Evolutionary conservation across 1,284 basidiomycete genomes (phyloP).

Genomic region (Trametes versicolor): DNA sequence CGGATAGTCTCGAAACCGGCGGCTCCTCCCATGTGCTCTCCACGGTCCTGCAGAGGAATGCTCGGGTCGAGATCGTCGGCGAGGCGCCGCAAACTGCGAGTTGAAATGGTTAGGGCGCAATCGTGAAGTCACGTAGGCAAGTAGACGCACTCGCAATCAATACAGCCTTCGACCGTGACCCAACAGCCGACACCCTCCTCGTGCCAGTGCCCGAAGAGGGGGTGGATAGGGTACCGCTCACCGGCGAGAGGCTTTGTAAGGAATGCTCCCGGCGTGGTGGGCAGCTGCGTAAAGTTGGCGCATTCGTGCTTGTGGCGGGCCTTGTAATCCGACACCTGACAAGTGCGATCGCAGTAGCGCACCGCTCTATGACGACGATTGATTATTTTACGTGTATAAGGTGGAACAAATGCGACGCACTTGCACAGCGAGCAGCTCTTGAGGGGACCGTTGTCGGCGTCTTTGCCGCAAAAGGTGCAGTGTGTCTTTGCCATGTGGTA

Average conservation of each 20-base stretch:
- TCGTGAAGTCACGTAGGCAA: neutral
- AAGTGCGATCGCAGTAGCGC: constrained; percentile 26
- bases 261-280: constrained; percentile 23
- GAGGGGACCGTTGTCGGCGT: constrained; percentile 10
- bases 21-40: constrained; percentile 10
- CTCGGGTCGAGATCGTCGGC: constrained; percentile 1
- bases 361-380: constrained; percentile 12
- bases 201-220: constrained; percentile 26
- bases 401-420: constrained; percentile 3
- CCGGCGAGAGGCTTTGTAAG: constrained; percentile 11
- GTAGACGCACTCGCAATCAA: constrained; percentile 27
- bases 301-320: constrained; percentile 29
- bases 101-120: neutral
- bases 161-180: constrained; percentile 22
- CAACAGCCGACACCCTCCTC: constrained; percentile 26
- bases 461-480: constrained; percentile 24
- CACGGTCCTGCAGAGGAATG: neutral
- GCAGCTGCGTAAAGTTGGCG: constrained; percentile 24
- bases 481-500: constrained; percentile 3
- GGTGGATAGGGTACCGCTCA: constrained; percentile 19
- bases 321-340: constrained; percentile 30
- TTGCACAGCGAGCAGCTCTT: constrained; percentile 32
- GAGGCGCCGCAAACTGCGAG: constrained; percentile 13
- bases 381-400: neutral
- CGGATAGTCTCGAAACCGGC: constrained; percentile 15